Conservation (phyloP, 495 filamentous ascomycete species). For the Amorphotheca resinae region DNA sequence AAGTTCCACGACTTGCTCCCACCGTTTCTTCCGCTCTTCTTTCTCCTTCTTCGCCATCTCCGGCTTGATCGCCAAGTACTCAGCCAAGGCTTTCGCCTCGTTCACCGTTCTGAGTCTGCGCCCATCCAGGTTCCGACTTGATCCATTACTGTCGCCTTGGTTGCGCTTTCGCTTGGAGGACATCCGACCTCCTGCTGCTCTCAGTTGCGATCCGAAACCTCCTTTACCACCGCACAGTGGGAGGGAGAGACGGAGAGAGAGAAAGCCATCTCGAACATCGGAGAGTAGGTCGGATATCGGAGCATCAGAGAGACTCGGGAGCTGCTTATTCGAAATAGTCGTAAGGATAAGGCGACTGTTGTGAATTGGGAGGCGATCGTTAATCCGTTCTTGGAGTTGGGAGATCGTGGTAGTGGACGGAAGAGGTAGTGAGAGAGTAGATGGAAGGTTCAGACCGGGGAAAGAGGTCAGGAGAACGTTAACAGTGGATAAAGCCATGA, state of each 20-base stretch:
- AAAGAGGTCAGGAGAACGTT: slow-evolving; percentile 80
- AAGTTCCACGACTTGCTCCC: slow-evolving; percentile 72
- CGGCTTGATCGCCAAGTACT: slow-evolving; percentile 89
- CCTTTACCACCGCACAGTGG: slow-evolving; percentile 84
- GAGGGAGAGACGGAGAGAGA: slow-evolving; percentile 67
- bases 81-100: slow-evolving; percentile 87
- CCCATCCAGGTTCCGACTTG: slow-evolving; percentile 86
- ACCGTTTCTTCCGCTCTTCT: slow-evolving; percentile 64
- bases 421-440: slow-evolving; percentile 61
- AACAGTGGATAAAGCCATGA: slow-evolving; percentile 40
- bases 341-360: slow-evolving; percentile 56
- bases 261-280: slow-evolving; percentile 43
- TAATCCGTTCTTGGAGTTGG: slow-evolving; percentile 50
- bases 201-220: slow-evolving; percentile 93
- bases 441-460: slow-evolving; percentile 64
- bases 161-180: slow-evolving; percentile 80
- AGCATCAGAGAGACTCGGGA: slow-evolving; percentile 33
- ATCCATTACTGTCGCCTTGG: slow-evolving; percentile 72
- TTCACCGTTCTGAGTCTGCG: slow-evolving; percentile 81
- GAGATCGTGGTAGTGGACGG: slow-evolving; percentile 51
- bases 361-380: slow-evolving; percentile 47
- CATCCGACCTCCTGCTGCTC: slow-evolving; percentile 96
- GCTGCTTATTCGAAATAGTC: slow-evolving; percentile 63
- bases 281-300: slow-evolving; percentile 43
- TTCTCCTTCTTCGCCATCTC: slow-evolving; percentile 93